Evolutionary conservation across 2,329 filamentous ascomycete genomes (phyloP), one percentile per base, ranked within the genome.

Genomic region (Coniella lustricola): DNA sequence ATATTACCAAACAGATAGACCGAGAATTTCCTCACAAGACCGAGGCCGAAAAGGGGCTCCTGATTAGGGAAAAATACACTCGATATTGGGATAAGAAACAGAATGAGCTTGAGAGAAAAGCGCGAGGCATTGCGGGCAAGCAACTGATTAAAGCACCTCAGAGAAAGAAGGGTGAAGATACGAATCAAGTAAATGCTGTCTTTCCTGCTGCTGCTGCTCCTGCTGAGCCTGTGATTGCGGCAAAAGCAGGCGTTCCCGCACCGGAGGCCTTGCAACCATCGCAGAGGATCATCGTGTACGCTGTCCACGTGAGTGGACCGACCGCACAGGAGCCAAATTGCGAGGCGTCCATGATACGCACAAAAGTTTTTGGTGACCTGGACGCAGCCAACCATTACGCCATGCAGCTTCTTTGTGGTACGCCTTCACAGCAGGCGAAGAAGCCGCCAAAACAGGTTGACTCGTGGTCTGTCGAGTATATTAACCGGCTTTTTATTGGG

Each of bases 311-410:
- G 21, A 52, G 46, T 17, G 16, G 50, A 9, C 43, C 50, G 4
- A n/a, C 31, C 31, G 34, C 43, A 0, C 35, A 46, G 14, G 38
- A 16, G 2, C 7, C 14, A 4, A 5, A 16, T 10, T 36, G 35
- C n/a, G 25, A 43, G 7, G 13, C 34, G 13, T 5, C 18, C 2
- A n/a, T 52, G 37, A 41, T 39, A 10, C 46, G 46, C 14, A 18
- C 44, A 13, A 48, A 42, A 10, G 41, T 33, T 2, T 52, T 52
- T 21, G 17, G 38, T n/a, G 31, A 31, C 16, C 38, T 42, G 7
- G 38, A 42, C 16, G 33, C 43, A 4, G 46, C 46, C 18, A 52
- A 52, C 34, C 21, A 45, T 20, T 48, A 49, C 17, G 50, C 50
- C 16, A 35, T 49, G 35, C 17, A 20, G 16, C 37, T 52, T n/a